Evolutionary conservation across 306 rosid species (phyloP).

Genomic region (Corylus americana): DNA sequence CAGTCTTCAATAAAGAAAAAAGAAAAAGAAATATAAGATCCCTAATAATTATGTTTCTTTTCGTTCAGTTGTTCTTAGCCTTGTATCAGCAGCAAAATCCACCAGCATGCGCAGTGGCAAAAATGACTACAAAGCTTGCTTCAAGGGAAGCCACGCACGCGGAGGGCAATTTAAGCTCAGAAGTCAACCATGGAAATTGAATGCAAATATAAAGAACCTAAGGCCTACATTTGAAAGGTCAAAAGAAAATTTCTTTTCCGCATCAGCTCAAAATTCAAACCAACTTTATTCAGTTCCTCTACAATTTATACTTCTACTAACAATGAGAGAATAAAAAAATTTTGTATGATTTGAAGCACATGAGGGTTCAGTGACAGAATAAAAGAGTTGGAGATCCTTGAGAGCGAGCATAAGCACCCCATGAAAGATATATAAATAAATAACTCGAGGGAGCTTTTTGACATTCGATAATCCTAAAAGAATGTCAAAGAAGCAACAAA

Average conservation of each 20-base stretch:
- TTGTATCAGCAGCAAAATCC: neutral
- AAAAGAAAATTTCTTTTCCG: neutral
- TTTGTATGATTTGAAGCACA: too few relatives aligned
- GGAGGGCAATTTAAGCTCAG: neutral
- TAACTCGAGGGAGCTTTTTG: neutral
- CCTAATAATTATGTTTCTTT: neutral
- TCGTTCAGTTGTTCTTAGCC: too few relatives aligned
- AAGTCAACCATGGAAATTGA: neutral
- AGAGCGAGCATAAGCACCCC: neutral
- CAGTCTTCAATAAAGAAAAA: neutral
- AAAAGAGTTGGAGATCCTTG: neutral
- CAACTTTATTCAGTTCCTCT: neutral
- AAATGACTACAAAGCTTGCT: neutral
- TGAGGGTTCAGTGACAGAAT: neutral
- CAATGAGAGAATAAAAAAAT: neutral
- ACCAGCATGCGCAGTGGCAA: neutral
- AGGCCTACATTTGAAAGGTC: neutral
- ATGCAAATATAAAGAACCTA: neutral
- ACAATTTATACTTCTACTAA: neutral
- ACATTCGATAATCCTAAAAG: neutral
- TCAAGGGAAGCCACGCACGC: neutral
- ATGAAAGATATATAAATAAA: neutral
- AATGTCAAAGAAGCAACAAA: neutral
- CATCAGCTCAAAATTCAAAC: neutral
- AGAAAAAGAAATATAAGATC: neutral